Evolutionary conservation across 306 rosid species (phyloP).

Genomic region (Oxytropis ochrocephala): DNA sequence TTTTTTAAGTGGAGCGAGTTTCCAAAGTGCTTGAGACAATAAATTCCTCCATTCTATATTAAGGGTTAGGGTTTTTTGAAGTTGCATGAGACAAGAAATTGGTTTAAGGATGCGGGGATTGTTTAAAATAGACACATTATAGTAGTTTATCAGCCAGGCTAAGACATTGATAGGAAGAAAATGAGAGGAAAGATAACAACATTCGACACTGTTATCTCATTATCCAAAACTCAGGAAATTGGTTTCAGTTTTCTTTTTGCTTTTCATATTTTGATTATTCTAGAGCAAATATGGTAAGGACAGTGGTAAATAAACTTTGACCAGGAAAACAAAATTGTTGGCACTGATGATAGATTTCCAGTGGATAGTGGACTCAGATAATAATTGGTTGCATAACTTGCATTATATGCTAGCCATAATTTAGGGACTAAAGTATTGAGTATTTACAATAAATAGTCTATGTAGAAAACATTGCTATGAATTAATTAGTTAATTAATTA

Average conservation of each 20-base stretch:
- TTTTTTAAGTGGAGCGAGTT: too few species aligned
- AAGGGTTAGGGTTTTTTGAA: not conserved
- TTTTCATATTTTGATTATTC: not conserved
- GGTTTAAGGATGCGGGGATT: not conserved
- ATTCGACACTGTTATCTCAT: not conserved
- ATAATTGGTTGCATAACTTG: not conserved
- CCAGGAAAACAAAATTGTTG: not conserved
- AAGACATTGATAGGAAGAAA: not conserved
- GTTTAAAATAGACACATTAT: not conserved
- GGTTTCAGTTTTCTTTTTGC: not conserved
- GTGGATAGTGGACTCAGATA: not conserved
- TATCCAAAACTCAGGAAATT: not conserved
- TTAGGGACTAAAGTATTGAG: not conserved
- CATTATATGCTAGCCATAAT: not conserved
- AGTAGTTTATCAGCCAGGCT: not conserved
- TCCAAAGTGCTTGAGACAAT: too few species aligned
- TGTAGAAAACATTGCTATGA: not conserved
- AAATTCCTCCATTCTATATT: too few species aligned
- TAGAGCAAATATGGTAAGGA: constrained; percentile 8
- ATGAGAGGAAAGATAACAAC: not conserved
- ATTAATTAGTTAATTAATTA: not conserved
- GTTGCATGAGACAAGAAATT: not conserved
- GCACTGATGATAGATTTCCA: not conserved
- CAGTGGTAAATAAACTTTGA: not conserved
- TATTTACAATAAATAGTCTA: not conserved